Evolutionary conservation across 1,139 yeast species (phyloP), one percentile per base, ranked within the genome.

Genomic region (Geotrichum carabidarum): DNA sequence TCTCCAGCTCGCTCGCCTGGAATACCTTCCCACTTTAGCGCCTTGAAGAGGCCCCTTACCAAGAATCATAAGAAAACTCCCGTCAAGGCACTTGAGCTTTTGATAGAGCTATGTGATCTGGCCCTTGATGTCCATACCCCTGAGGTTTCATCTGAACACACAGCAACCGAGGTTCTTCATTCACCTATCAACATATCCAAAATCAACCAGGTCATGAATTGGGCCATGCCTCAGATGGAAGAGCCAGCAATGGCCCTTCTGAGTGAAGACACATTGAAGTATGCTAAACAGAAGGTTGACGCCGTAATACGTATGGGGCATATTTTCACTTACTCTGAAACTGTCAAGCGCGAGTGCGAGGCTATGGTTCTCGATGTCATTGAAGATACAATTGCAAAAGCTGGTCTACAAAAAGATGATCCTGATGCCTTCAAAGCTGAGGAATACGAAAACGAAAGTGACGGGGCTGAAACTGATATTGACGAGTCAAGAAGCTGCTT

Each of bases 301-400:
- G 78, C 88, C 0, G 77, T 90, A 12, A 74, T 83, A 17, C 75
- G 98, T 61, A 74, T 88, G 60, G 85, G 87, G 31, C 86, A 93
- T 57, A 80, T 90, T 4, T 74, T 88, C 56, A 82, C 85, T 56
- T 89, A 86, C 65, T 82, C 88, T n/a, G 85, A 86, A 59, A 83
- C 83, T 63, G 81, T 93, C 47, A 87, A 89, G 59, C 79, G 78
- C 46, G 97, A 93, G 68, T 89, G 91, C 7, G 95, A 91, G 65
- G 76, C 71, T 15, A 74, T 83, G 64, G 94, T 91, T 1, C 72
- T 87, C 41, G 71, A 74, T 44, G 77, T 86, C 0, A 88, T 93
- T 2, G 74, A 78, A 22, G 82, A 81, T 44, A 84, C 95, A 0
- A 79, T 88, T 9, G 69, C 71, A 27, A 78, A 71, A 64, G 81